phyloP scores from a whole-genome alignment of 345 rosid species.

The Isatis tinctoria region DNA sequence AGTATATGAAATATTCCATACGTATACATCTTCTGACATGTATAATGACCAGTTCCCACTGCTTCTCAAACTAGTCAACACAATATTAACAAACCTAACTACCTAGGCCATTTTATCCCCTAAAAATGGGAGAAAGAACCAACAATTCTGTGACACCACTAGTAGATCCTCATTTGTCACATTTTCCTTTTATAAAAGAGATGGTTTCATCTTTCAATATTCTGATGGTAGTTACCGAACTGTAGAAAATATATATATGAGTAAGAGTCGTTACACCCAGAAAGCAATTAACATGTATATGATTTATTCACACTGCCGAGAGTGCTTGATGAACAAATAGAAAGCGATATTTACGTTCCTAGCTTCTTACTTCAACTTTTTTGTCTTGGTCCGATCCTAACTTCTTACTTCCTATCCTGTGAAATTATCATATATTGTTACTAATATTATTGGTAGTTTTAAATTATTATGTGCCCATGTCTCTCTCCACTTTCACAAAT shows the following conservation, averaged over 20 bases:
- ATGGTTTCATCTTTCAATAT: neutral
- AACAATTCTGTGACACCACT: neutral
- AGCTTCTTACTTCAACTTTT: neutral
- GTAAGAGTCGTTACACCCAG: neutral
- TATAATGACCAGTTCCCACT: too few relatives aligned
- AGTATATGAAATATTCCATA: too few relatives aligned
- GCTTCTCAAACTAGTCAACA: too few relatives aligned
- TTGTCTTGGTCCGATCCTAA: neutral
- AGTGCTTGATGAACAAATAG: neutral
- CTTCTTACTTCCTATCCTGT: conserved; percentile 10
- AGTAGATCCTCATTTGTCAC: neutral
- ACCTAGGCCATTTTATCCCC: neutral
- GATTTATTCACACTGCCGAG: neutral
- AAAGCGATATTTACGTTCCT: neutral
- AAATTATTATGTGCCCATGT: conserved; percentile 24
- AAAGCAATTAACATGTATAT: neutral
- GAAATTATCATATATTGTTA: neutral
- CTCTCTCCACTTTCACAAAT: conserved; percentile 43
- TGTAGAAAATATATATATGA: neutral
- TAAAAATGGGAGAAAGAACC: neutral
- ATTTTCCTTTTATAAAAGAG: neutral
- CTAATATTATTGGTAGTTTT: neutral
- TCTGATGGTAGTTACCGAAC: neutral
- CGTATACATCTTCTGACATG: too few relatives aligned
- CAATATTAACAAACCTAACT: too few relatives aligned